Evolutionary conservation across 768 basidiomycete genomes (phyloP).

Genomic region (Stropharia rugosoannulata): DNA sequence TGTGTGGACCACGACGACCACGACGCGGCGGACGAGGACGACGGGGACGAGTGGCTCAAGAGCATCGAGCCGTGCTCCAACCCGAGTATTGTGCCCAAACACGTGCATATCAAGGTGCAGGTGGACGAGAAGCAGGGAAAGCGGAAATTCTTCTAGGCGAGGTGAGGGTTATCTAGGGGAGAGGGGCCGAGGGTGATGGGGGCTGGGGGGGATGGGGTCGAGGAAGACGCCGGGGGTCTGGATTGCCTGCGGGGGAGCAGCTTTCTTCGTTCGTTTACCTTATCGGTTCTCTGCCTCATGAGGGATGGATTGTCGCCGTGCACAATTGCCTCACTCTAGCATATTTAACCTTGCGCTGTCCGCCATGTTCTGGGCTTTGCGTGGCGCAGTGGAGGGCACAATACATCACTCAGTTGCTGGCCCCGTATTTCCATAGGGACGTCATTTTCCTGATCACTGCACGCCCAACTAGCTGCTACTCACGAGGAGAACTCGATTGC

Average conservation of each 20-base stretch:
- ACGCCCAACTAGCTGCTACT: no score
- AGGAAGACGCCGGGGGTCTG: not conserved
- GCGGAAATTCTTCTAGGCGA: slow-evolving; percentile 66
- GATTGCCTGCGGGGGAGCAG: not conserved
- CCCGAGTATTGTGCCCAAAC: slow-evolving; percentile 43
- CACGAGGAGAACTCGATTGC: no score
- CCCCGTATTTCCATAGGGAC: not conserved
- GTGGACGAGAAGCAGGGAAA: slow-evolving; percentile 70
- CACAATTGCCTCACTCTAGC: no score
- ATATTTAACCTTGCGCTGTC: not conserved
- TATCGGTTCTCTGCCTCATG: not conserved
- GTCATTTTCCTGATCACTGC: not conserved
- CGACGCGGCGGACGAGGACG: slow-evolving; percentile 67
- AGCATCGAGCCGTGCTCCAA: slow-evolving; percentile 66
- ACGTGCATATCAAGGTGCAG: slow-evolving; percentile 73
- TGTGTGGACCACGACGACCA: slow-evolving; percentile 69
- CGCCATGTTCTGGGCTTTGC: not conserved
- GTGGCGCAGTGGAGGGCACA: not conserved
- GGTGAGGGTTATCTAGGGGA: not conserved
- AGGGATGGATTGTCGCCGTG: not conserved
- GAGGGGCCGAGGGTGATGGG: not conserved
- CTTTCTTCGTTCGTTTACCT: not conserved
- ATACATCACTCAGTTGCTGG: not conserved
- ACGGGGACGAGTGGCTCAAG: slow-evolving; percentile 89
- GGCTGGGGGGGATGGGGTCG: not conserved